Base-by-base conservation (phyloP, 2,329 filamentous ascomycete species). In the Byssoonygena ceratinophila region DNA sequence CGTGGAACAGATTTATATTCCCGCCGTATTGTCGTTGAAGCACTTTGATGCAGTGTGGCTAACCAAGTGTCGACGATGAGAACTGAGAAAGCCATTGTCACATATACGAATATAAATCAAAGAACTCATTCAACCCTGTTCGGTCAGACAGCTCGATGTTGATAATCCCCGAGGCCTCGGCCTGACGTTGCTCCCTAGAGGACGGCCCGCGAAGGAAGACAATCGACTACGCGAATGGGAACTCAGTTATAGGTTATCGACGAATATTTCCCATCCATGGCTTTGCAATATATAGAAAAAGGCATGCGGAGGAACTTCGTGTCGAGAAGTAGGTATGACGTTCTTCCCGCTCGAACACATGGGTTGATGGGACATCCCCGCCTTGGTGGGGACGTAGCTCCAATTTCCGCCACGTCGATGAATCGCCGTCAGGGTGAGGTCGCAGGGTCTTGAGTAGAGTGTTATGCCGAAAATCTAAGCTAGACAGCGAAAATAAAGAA, bases 211-310 rank as follows among this genome's bases (percentile, higher is more conserved):
- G 16, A 16, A 23, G 3, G 36, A 32, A 41, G 37, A 43, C 32
- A 4, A 16, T 43, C 47, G 20, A 41, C 47, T 50, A 50, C 47
- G 25, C 47, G 25, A 34, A 32, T 50, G 23, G 37, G 1, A 43
- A 23, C 25, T 34, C n/a, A 14, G 36, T 41, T 31, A 32, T 32
- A 37, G 32, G 4, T 18, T 32, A 37, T 12, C 45, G 7, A 37
- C 27, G 18, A 16, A 37, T 8, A n/a, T n/a, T 32, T 27, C 25
- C 41, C 12, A 18, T 6, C n/a, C 25, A 32, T 45, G 16, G 8
- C 8, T 11, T 27, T 23, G 29, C 23, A 44, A 11, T 14, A 44
- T 27, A 31, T 16, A 5, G 1, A 6, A 45, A 32, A 11, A 25
- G 20, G n/a, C 25, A 20, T 14, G 25, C 4, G 11, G 40, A 31